Evolutionary conservation across 805 yeast genomes (phyloP).

Genomic region (Cyberlindnera lachancei): DNA sequence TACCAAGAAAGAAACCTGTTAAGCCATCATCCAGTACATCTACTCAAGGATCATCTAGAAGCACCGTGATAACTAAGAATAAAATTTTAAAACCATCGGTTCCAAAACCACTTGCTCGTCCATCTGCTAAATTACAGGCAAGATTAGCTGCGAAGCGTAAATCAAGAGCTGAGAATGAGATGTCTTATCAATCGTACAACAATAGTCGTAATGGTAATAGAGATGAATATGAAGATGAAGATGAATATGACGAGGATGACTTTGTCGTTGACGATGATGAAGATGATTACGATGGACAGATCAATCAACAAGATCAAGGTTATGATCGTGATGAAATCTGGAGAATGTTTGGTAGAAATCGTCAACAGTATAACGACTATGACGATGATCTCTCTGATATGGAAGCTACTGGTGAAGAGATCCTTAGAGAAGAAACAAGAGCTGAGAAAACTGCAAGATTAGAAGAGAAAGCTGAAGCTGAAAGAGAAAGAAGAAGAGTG

Average conservation of each 20-base stretch:
- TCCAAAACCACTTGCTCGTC: conserved; percentile 38
- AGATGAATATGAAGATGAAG: conserved; percentile 40
- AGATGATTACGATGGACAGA: neutral
- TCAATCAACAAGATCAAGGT: conserved; percentile 24
- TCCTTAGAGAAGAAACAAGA: conserved; percentile 71
- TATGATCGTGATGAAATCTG: conserved; percentile 85
- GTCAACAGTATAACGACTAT: conserved; percentile 36
- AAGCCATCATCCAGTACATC: neutral
- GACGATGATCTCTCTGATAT: conserved; percentile 55
- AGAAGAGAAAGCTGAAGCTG: conserved; percentile 73
- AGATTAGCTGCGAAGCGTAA: conserved; percentile 33
- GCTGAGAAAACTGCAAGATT: conserved; percentile 60
- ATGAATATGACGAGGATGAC: conserved; percentile 27
- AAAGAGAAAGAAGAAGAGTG: conserved; percentile 43
- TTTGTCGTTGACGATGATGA: conserved; percentile 50
- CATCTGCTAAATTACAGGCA: conserved; percentile 46
- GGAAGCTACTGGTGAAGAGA: conserved; percentile 93
- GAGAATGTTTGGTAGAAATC: conserved; percentile 67
- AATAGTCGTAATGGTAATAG: conserved; percentile 22
- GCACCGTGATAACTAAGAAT: neutral
- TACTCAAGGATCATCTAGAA: neutral
- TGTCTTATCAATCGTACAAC: neutral
- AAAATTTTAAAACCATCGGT: conserved; percentile 2
- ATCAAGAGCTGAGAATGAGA: conserved; percentile 8
- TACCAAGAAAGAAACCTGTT: conserved; percentile 3